A percentile compares a stretch with the other conserved stretches of the same genome.
phyloP scores from a whole-genome alignment of 371 early-diverging fungal species.

The Mortierella sp. region DNA sequence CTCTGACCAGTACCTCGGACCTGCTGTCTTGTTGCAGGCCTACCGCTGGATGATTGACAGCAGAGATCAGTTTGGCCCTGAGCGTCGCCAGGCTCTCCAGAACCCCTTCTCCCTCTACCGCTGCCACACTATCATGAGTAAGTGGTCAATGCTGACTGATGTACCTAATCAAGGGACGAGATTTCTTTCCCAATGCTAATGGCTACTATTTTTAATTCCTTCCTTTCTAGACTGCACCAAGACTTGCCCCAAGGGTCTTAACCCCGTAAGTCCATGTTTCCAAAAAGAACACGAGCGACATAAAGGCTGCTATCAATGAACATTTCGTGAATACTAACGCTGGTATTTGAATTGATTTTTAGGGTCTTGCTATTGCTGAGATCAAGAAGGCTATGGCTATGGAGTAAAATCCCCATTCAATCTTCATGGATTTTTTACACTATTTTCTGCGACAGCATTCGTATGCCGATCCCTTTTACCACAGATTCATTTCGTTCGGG shows the following conservation, averaged over 20 bases:
- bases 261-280: slow-evolving; percentile 70
- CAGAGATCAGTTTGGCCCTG: slow-evolving; percentile 92
- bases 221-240: slow-evolving; percentile 80
- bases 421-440: background rate
- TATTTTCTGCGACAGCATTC: slow-evolving; percentile 4
- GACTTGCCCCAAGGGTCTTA: slow-evolving; percentile 98
- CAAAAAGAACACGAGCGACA: too few relatives aligned
- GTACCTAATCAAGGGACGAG: background rate
- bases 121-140: slow-evolving; percentile 98
- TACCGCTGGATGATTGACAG: slow-evolving; percentile 99
- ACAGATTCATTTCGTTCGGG: background rate
- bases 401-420: slow-evolving; percentile 63
- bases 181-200: background rate
- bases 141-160: background rate
- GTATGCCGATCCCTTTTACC: background rate
- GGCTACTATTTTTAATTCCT: background rate
- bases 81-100: slow-evolving; percentile 92
- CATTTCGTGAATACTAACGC: background rate
- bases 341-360: background rate
- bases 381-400: slow-evolving; percentile 94
- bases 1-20: slow-evolving; percentile 94
- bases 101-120: slow-evolving; percentile 96
- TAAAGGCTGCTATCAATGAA: background rate
- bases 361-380: slow-evolving; percentile 93
- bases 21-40: slow-evolving; percentile 96